Evolutionary conservation across 1,139 yeast genomes (phyloP).

Genomic region (Taphrina confusa): DNA sequence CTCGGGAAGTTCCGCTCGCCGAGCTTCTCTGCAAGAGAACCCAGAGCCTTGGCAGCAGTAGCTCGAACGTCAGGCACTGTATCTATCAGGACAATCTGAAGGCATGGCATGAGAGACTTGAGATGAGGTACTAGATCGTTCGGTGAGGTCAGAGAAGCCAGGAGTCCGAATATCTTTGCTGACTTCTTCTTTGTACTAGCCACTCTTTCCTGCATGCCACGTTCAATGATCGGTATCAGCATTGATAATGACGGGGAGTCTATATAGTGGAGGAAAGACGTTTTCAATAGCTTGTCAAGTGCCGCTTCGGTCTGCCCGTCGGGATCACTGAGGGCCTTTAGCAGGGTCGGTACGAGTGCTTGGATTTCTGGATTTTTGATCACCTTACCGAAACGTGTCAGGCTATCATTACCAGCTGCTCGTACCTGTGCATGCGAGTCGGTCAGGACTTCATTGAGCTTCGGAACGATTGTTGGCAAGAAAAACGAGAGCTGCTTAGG

Average conservation of each 20-base stretch:
- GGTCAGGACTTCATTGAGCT: constrained; percentile 89
- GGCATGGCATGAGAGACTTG: constrained; percentile 70
- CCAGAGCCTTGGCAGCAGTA: constrained; percentile 95
- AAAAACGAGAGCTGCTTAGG: constrained; percentile 92
- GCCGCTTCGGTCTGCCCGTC: constrained; percentile 86
- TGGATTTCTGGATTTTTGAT: constrained; percentile 97
- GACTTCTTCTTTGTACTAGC: constrained; percentile 91
- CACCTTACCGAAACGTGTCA: constrained; percentile 92
- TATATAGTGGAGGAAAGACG: constrained; percentile 94
- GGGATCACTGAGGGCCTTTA: constrained; percentile 95
- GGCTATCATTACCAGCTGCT: constrained; percentile 85
- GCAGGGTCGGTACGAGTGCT: constrained; percentile 78
- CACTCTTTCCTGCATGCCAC: constrained; percentile 93
- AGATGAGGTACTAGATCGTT: constrained; percentile 84
- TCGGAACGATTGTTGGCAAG: constrained; percentile 86
- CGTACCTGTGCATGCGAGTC: constrained; percentile 97
- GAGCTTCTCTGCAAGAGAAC: constrained; percentile 90
- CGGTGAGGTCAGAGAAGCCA: constrained; percentile 92
- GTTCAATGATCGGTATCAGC: constrained; percentile 83
- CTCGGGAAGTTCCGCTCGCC: constrained; percentile 97
- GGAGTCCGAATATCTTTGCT: constrained; percentile 96
- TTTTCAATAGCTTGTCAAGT: constrained; percentile 76
- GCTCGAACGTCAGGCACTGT: constrained; percentile 98
- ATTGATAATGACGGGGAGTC: constrained; percentile 97
- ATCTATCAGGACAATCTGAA: constrained; percentile 94